Percentiles rank a stretch among this genome's conserved stretches.
These are phyloP conservation scores for Verticillium dahliae DNA, from an alignment of 2,329 filamentous ascomycete genomes.

Conservation along the genomic window DNA sequence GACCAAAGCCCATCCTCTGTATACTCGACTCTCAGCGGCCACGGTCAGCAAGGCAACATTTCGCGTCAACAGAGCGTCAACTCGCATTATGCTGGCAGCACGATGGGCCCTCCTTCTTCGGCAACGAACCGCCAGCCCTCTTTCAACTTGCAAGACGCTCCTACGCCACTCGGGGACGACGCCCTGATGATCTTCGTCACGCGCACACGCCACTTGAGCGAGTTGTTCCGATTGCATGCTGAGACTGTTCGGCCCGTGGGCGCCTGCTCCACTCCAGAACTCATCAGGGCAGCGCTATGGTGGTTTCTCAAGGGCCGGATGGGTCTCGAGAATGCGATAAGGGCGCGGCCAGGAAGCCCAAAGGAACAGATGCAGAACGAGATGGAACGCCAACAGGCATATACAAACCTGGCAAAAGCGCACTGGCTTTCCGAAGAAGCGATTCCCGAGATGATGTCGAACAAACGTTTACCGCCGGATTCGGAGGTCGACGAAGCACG, in stretches of 20 bases:
- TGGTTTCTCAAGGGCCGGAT: constrained; percentile 83
- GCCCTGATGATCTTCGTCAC: constrained; percentile 63
- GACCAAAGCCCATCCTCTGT: constrained; percentile 34
- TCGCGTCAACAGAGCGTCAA: constrained; percentile 9
- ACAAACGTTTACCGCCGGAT: constrained; percentile 33
- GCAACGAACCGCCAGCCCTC: constrained; percentile 22
- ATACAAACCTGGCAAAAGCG: constrained; percentile 77
- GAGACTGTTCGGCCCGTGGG: constrained; percentile 64
- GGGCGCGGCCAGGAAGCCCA: constrained; percentile 51
- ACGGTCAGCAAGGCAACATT: constrained; percentile 6
- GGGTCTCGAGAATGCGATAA: constrained; percentile 65
- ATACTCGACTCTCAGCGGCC: constrained; percentile 12
- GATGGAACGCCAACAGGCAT: constrained; percentile 64
- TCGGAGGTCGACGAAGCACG: constrained; percentile 46
- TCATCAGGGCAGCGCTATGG: constrained; percentile 72
- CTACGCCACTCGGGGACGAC: constrained; percentile 48
- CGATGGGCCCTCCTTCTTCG: constrained; percentile 17
- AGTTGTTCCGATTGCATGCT: constrained; percentile 71
- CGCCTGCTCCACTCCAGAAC: constrained; percentile 56
- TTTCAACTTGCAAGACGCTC: constrained; percentile 33
- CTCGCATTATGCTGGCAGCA: constrained; percentile 10
- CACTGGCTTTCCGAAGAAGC: constrained; percentile 68
- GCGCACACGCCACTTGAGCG: constrained; percentile 67
- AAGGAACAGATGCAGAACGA: constrained; percentile 48
- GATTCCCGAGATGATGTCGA: constrained; percentile 40